Base-by-base conservation (phyloP, 2,329 filamentous ascomycete genomes). In the Penicillium nordicum region DNA sequence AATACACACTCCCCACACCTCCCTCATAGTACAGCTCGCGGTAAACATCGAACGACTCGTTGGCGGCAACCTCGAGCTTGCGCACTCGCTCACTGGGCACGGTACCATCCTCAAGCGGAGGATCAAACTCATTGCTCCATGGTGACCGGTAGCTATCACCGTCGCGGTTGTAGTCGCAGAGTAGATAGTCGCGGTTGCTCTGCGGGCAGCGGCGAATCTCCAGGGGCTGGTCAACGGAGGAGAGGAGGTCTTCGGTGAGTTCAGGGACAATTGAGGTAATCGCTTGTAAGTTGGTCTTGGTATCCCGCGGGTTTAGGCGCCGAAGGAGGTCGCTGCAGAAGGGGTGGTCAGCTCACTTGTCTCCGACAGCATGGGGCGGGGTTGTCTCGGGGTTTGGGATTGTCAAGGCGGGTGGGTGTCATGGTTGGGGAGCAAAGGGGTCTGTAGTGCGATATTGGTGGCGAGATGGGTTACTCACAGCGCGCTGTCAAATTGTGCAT, bases 161-260 rank as follows among this genome's bases (percentile, higher is more conserved):
- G 77, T 99, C 94, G 63, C 94, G 92, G 83, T 99, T 99, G 84
- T 99, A 99, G 83, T 99, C 94, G 82, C 94, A 99, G 70, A 97
- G 89, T 50, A 99, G 86, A 80, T 96, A 99, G 78, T 97, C 94
- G 66, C 93, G 89, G 67, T 92, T 91, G 32, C 90, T 89, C 77
- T 92, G 89, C 67, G 86, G 85, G 82, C 94, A 97, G 64, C 90
- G 88, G 67, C 88, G 87, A 61, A 95, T 84, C 57, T 89, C 87
- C 55, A 99, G 87, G 25, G 94, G 94, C 76, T 97, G 93, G 77
- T 99, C 94, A 67, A 99, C 94, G 25, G 93, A 96, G 64, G 93
- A 94, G 63, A 99, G 90, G 42, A 99, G 90, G 74, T 99, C 94
- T 82, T 99, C 94, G 70, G 93, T 94, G 58, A 99, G 87, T 67